These are phyloP conservation scores for Gossypium gossypioides DNA, from an alignment of 441 rosid species.

Conservation along the genomic window DNA sequence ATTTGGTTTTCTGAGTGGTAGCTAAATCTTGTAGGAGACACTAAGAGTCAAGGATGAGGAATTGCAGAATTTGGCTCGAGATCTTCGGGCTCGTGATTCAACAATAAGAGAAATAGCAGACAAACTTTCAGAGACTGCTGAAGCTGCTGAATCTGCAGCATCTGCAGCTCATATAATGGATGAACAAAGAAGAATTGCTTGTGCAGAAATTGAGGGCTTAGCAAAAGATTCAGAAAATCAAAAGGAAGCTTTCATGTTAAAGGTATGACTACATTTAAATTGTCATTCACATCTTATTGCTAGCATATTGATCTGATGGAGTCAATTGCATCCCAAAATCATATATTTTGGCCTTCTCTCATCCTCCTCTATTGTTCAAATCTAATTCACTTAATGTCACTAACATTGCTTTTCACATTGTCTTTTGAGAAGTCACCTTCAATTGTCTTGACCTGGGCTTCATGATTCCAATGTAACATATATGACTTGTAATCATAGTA, in stretches of 20 bases:
- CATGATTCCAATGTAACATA: neutral
- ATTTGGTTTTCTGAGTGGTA: slow-evolving; percentile 5
- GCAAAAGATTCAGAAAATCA: slow-evolving; percentile 47
- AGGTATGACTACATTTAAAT: slow-evolving; percentile 32
- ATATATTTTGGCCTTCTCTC: neutral
- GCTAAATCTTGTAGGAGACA: slow-evolving; percentile 58
- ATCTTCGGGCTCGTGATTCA: slow-evolving; percentile 83
- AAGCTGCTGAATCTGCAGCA: slow-evolving; percentile 96
- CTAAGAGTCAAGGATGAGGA: slow-evolving; percentile 94
- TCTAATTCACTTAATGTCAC: neutral
- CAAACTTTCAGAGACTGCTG: slow-evolving; percentile 93
- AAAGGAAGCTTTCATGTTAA: slow-evolving; percentile 37
- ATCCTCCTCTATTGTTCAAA: neutral
- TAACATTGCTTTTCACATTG: neutral
- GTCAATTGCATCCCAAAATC: neutral
- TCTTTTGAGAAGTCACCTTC: neutral
- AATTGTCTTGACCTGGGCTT: neutral
- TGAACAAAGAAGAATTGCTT: slow-evolving; percentile 73
- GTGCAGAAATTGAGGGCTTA: slow-evolving; percentile 61
- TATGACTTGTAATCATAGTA: neutral
- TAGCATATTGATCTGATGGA: neutral
- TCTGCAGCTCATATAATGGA: slow-evolving; percentile 84
- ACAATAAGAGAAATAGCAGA: slow-evolving; percentile 85
- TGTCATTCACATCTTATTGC: neutral
- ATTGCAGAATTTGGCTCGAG: slow-evolving; percentile 73